These are phyloP conservation scores for Fusarium veterinarium DNA, from an alignment of 2,329 filamentous ascomycete species.

Conservation along the genomic window DNA sequence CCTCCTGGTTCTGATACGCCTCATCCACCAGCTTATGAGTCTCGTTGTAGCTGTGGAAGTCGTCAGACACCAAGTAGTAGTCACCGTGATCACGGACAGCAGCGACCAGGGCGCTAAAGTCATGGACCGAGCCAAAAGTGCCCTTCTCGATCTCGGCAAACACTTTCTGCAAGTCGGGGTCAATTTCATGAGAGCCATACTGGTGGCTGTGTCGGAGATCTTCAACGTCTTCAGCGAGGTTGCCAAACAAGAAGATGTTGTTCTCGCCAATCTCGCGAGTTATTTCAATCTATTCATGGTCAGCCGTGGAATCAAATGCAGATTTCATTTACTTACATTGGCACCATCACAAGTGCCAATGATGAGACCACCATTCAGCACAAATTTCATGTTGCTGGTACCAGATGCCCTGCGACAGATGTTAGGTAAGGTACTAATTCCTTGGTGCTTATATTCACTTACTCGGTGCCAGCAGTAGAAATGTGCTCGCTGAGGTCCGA, in stretches of 20 bases:
- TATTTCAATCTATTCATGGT: conserved; percentile 76
- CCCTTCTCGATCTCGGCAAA: conserved; percentile 85
- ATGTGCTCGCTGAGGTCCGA: conserved; percentile 99
- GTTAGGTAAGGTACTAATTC: conserved; percentile 15
- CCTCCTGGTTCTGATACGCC: conserved; percentile 90
- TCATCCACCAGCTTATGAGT: conserved; percentile 93
- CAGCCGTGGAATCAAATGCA: not conserved
- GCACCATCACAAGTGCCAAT: conserved; percentile 98
- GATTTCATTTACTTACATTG: conserved; percentile 61
- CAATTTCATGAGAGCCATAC: conserved; percentile 82
- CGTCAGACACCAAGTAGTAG: conserved; percentile 97
- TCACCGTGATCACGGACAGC: conserved; percentile 93
- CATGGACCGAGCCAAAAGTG: conserved; percentile 80
- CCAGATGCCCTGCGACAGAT: conserved; percentile 66
- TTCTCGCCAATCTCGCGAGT: conserved; percentile 95
- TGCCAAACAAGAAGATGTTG: conserved; percentile 99
- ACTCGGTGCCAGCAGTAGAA: conserved; percentile 95
- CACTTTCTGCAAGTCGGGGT: conserved; percentile 80
- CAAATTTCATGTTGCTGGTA: conserved; percentile 99
- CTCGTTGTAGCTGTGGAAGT: conserved; percentile 94
- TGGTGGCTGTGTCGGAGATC: conserved; percentile 91
- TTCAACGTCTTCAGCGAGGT: conserved; percentile 94
- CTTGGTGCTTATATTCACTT: conserved; percentile 46
- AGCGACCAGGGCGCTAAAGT: conserved; percentile 85
- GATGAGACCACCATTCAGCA: conserved; percentile 94